Conservation (phyloP, 306 rosid genomes). For the Acacia confusa region DNA sequence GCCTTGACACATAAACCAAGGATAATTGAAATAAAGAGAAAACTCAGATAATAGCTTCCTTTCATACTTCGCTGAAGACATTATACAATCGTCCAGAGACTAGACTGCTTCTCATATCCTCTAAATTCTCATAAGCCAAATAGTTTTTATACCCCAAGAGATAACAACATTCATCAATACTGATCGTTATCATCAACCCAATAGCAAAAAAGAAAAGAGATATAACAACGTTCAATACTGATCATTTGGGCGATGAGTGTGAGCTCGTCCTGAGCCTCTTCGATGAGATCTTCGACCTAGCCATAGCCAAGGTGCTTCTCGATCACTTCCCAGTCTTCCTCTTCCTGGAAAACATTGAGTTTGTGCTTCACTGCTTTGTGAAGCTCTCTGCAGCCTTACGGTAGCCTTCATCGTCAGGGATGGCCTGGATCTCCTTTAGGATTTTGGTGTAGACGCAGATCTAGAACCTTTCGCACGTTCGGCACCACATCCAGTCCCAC, state of each 20-base stretch:
- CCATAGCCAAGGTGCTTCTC: conserved; percentile 72
- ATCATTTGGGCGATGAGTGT: conserved; percentile 58
- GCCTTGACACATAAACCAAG: no score
- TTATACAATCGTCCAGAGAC: no score
- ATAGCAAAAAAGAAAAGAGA: background rate
- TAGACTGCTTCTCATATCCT: no score
- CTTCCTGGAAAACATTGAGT: conserved; percentile 74
- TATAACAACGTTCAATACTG: conserved; percentile 40
- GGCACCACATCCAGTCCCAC: conserved; percentile 86
- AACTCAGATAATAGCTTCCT: background rate
- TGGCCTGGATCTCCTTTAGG: conserved; percentile 79
- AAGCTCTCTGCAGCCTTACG: conserved; percentile 93
- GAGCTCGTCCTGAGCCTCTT: conserved; percentile 92
- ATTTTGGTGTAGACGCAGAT: conserved; percentile 70
- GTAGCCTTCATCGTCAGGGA: conserved; percentile 89
- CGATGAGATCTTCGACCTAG: conserved; percentile 94
- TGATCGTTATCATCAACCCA: background rate
- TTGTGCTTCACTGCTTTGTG: conserved; percentile 60
- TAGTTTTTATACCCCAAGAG: no score
- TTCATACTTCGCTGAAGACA: background rate
- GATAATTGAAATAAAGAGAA: background rate
- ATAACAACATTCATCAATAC: background rate
- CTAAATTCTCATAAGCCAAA: background rate
- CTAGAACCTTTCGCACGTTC: conserved; percentile 77
- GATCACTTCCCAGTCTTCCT: conserved; percentile 78